Base-by-base conservation (phyloP, 805 yeast species). In the Jamesozyma hellenica region DNA sequence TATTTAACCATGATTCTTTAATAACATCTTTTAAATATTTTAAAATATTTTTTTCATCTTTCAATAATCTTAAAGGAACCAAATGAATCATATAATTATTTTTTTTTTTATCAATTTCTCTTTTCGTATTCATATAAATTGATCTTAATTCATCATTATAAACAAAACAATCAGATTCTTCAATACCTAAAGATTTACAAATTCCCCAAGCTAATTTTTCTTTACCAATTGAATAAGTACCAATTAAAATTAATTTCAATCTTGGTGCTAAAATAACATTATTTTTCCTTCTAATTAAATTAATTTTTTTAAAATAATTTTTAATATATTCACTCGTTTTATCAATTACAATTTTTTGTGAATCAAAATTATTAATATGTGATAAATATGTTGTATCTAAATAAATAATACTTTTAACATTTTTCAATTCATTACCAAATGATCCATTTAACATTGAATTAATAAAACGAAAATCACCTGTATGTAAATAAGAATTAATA, bases 141-240 rank as follows among this genome's bases (percentile, higher is more conserved):
- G 35, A 29, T 29, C 49, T 25, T 19, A 46, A 15, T 11, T 35
- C 39, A 13, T 41, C 27, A 25, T 41, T 39, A 36, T 42, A 42
- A 13, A 58, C 46, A 64, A 65, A 77, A 2, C 82, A 74, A 42
- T 75, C 79, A 21, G 79, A 65, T 14, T 9, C 13, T 4, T 32
- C 18, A 25, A 32, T 12, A 1, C 65, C 49, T 21, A 82, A 50
- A 16, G 50, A 53, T 36, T 71, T 61, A 49, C 85, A 82, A 11
- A 83, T 63, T 1, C 74, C 65, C 7, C 84, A 59, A 0, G 95
- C 96, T 23, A 92, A 57, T 42, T 80, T 74, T 56, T 92, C 98
- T 55, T 92, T 92, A 3, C 98, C 98, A 29, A 92, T 87, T 2
- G 88, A 74, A 58, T 92, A 92, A 0, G 95, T 79, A 0, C 97